Base-by-base conservation (phyloP, 208 protist genomes). In the Phytomonas sp. region DNA sequence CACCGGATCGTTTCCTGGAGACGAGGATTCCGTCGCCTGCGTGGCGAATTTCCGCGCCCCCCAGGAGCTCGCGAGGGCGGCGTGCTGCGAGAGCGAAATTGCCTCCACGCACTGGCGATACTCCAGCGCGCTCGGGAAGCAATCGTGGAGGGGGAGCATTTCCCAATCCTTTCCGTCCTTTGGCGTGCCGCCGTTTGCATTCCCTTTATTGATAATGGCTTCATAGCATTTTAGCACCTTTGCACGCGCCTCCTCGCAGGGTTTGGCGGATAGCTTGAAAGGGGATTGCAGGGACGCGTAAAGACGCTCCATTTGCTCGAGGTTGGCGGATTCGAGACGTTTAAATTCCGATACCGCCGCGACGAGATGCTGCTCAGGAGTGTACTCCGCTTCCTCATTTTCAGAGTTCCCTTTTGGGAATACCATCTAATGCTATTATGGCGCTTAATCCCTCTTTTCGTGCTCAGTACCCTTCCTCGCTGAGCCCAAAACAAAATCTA, bases 141-240 rank as follows among this genome's bases (percentile, higher is more conserved):
- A 94, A 30, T 77, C 40, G 13, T 46, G 40, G 15, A 46, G 40
- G 2, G 40, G 40, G 11, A 46, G 40, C 40, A 46, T 46, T 46
- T 46, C 40, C 40, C 40, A 46, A 46, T 46, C 15, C 40, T 46
- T 46, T 46, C 40, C 40, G 7, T 46, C 40, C 40, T 46, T 46
- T 9, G 40, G 40, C 40, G 7, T 46, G 13, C 40, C 7, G 40
- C 40, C 40, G 15, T 20, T 20, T 46, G 1, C 15, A 23, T 9
- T 8, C 7, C 15, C 40, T 46, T 46, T 46, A 4, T 4, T 8
- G 40, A 46, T 46, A 46, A 46, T 1, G 56, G 78, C 63, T 34
- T 87, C 76, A 72, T 90, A 91, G 68, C 88, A 94, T 40, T 77
- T 76, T 20, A 94, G 34, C 13, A 91, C 78, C 0, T 75, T 75